Percentiles rank a stretch among this genome's conserved stretches.
Evolutionary conservation across 2,329 filamentous ascomycete species (phyloP).

Genomic region (Diaporthe sp.): DNA sequence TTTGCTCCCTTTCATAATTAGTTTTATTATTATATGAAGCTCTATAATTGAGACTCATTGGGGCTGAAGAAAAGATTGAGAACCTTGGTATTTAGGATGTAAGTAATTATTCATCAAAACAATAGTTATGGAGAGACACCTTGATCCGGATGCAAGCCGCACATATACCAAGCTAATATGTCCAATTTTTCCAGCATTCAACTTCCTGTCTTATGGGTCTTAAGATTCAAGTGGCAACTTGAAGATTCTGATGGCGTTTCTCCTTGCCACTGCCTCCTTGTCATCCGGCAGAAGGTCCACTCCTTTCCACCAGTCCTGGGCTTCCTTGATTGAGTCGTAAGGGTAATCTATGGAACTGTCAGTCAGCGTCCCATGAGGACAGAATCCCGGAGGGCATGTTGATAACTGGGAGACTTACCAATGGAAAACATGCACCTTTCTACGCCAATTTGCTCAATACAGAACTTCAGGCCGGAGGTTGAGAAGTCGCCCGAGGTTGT

Average conservation of each 20-base stretch:
- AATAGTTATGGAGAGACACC: no score
- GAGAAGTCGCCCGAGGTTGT: constrained; percentile 59
- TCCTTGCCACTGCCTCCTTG: constrained; percentile 48
- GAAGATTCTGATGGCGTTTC: constrained; percentile 52
- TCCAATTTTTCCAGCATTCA: neutral
- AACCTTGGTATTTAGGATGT: no score
- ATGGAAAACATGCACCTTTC: constrained; percentile 58
- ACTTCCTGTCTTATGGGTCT: neutral
- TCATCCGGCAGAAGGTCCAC: constrained; percentile 48
- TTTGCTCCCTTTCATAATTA: no score
- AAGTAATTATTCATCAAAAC: no score
- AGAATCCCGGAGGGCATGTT: no score
- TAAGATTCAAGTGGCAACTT: constrained; percentile 49
- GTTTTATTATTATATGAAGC: no score
- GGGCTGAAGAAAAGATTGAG: no score
- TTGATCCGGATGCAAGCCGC: no score
- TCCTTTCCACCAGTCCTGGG: constrained; percentile 52
- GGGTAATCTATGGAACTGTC: constrained; percentile 50
- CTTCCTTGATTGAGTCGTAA: constrained; percentile 51
- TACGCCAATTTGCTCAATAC: constrained; percentile 55
- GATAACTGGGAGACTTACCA: constrained; percentile 47
- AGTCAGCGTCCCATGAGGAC: constrained; percentile 23
- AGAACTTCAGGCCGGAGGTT: constrained; percentile 56
- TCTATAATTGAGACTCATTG: no score
- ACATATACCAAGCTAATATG: neutral